Base-by-base conservation (phyloP, 129 eudicot genomes). In the Escallonia herrerae region DNA sequence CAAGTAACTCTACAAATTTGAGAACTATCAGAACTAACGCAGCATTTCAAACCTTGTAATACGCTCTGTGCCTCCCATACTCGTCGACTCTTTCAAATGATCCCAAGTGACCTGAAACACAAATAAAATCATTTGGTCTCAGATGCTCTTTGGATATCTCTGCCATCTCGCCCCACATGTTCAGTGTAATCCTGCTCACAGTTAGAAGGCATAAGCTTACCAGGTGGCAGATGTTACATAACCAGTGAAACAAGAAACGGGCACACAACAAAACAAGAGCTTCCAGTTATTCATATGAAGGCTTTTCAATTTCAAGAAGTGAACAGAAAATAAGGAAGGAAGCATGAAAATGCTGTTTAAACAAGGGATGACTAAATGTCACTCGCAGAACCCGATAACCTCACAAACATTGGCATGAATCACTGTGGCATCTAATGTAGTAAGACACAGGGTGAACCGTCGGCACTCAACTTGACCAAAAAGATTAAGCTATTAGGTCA, bases 141-240 rank as follows among this genome's bases (percentile, higher is more conserved):
- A 91, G 72, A 87, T 91, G 89, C 59, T 66, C 67, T 48, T 64
- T 56, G 12, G 74, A 74, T 66, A 77, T 56, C 67, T 87, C 78
- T 7, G 95, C 97, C 72, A 91, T 78, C 70, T 82, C 80, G 40
- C 55, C 77, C 96, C 90, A 73, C 85, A 91, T 84, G 54, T 74
- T 38, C 76, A 91, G 67, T 3, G 55, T 6, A 69, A 91, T 70
- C 71, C 97, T 91, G 90, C 74, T 50, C 33, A 72, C 4, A 55
- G 72, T 56, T n/a, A 37, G 65, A 50, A 44, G 37, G 15, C 5
- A 38, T 55, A 69, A 68, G 56, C 52, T 62, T 73, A 14, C 62
- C 38, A 56, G 63, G 63, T 2, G 3, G 3, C 13, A 49, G 7
- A 43, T 10, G 4, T 13, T n/a, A 14, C 67, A 40, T 39, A 51